These are phyloP conservation scores for Tothia fuscella DNA, from an alignment of 2,329 filamentous ascomycete genomes.

Conservation along the genomic window DNA sequence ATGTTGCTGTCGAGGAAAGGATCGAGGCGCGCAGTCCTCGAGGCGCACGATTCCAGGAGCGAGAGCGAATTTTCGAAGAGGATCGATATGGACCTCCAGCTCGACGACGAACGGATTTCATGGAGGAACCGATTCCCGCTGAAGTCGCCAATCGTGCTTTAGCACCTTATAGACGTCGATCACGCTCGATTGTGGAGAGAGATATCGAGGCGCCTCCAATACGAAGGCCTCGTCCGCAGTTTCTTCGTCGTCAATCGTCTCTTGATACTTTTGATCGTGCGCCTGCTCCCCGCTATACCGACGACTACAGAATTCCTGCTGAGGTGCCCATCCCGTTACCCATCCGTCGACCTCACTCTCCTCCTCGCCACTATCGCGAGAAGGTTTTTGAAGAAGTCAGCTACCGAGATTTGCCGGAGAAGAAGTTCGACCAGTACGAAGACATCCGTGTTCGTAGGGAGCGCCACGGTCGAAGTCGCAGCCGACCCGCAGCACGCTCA, in stretches of 20 bases:
- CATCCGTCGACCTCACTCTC: constrained; percentile 44
- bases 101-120: constrained; percentile 31
- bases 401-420: constrained; percentile 19
- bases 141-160: constrained; percentile 40
- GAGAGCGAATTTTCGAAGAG: constrained; percentile 44
- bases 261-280: constrained; percentile 81
- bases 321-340: constrained; percentile 60
- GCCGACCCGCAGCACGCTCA: constrained; percentile 18
- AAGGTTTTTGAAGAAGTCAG: constrained; percentile 56
- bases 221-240: constrained; percentile 47
- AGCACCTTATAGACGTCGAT: constrained; percentile 46
- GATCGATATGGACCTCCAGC: constrained; percentile 32
- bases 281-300: constrained; percentile 45
- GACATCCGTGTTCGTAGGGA: constrained; percentile 37
- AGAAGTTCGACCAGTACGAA: constrained; percentile 31
- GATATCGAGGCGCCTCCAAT: constrained; percentile 46
- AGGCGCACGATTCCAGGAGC: constrained; percentile 33
- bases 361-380: constrained; percentile 45
- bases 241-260: constrained; percentile 74
- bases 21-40: constrained; percentile 28
- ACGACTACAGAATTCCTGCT: constrained; percentile 53
- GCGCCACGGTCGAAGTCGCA: constrained; percentile 24
- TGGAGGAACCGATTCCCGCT: constrained; percentile 34
- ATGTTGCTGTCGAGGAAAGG: constrained; percentile 32
- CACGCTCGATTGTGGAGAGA: constrained; percentile 45